Conservation (phyloP, 192 early-diverging fungal species). For the Spizellomyces punctatus region DNA sequence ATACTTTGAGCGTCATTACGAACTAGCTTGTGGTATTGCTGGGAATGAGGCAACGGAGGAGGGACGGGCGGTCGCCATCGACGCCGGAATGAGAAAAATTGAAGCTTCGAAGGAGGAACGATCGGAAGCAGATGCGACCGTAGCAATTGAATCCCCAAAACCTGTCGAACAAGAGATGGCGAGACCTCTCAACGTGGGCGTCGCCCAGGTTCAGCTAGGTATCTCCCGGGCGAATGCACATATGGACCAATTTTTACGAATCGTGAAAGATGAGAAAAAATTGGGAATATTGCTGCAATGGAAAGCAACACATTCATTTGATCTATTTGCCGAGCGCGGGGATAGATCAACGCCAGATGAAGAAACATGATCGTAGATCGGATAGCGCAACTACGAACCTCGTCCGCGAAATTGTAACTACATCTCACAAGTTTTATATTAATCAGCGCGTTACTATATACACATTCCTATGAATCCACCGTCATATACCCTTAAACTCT, state of each 20-base stretch:
- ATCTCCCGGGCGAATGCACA: constrained; percentile 48
- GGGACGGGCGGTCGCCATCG: not conserved
- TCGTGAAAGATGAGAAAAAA: constrained; percentile 24
- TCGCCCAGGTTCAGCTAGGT: constrained; percentile 49
- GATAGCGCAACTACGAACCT: too few relatives aligned
- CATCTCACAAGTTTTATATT: too few relatives aligned
- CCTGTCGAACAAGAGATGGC: not conserved
- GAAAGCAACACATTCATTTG: constrained; percentile 39
- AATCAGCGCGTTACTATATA: too few relatives aligned
- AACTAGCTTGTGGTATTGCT: constrained; percentile 31
- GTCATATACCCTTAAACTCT: too few relatives aligned
- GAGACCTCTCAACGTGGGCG: constrained; percentile 23
- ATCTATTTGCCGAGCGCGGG: constrained; percentile 4
- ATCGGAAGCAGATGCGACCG: not conserved
- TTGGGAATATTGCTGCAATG: constrained; percentile 29
- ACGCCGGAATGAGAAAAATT: not conserved
- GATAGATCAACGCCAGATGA: too few relatives aligned
- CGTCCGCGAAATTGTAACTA: too few relatives aligned
- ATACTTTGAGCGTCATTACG: constrained; percentile 51
- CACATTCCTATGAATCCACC: too few relatives aligned
- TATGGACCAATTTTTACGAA: constrained; percentile 46
- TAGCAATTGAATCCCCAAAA: not conserved
- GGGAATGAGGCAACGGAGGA: not conserved
- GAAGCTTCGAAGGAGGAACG: not conserved
- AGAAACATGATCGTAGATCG: too few relatives aligned